Conservation (phyloP, 176 grass and related monocot genomes). For the Triticum urartu region DNA sequence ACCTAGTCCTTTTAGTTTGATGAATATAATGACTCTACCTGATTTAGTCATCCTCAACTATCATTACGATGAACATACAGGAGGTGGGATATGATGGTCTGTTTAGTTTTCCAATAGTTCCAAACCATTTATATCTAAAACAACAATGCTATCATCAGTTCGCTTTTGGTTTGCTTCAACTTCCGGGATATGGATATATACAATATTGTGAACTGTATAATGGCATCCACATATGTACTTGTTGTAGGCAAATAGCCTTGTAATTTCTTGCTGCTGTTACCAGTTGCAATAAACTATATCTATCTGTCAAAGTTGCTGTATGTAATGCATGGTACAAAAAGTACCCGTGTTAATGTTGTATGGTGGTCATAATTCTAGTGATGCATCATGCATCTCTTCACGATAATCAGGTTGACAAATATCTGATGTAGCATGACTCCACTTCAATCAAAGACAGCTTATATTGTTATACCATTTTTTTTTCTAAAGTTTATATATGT, state of each 20-base stretch:
- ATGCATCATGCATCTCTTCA: neutral
- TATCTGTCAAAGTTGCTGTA: neutral
- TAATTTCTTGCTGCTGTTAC: neutral
- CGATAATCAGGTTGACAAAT: neutral
- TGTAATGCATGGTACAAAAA: neutral
- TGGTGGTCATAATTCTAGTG: neutral
- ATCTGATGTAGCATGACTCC: neutral
- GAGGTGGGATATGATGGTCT: neutral
- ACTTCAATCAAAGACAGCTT: neutral
- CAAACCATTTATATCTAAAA: neutral
- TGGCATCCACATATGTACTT: neutral
- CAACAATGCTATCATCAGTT: neutral
- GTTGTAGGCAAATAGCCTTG: neutral
- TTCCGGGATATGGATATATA: neutral
- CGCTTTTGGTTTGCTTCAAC: neutral
- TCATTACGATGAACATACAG: neutral
- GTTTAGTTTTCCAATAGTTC: neutral
- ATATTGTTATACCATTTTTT: neutral
- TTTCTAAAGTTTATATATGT: neutral
- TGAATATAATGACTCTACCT: neutral
- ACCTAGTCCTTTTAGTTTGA: neutral
- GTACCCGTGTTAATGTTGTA: neutral
- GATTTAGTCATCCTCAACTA: neutral
- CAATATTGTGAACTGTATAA: neutral
- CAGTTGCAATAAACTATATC: neutral